These are phyloP conservation scores for Kwoniella sp. DNA, from an alignment of 768 basidiomycete species.

Conservation along the genomic window DNA sequence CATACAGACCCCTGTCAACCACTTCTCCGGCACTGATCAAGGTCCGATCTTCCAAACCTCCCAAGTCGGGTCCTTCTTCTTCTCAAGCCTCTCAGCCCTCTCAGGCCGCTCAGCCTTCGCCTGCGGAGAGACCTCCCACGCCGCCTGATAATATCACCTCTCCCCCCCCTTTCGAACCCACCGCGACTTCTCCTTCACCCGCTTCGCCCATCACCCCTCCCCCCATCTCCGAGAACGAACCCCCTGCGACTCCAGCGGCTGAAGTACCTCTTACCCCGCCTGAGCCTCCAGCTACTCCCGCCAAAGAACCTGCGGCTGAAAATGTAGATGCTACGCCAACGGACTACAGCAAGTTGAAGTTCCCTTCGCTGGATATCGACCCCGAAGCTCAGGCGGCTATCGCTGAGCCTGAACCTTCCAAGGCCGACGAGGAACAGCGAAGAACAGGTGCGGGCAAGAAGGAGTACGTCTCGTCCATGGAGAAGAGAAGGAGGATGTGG, in stretches of 20 bases:
- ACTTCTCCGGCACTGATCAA: slow-evolving; percentile 27
- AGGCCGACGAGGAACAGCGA: slow-evolving; percentile 18
- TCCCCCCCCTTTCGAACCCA: slow-evolving; percentile 34
- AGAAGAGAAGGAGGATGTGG: slow-evolving; percentile 66
- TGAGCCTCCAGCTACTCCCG: slow-evolving; percentile 6
- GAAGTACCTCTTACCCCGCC: slow-evolving; percentile 9
- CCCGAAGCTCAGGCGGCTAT: slow-evolving; percentile 36
- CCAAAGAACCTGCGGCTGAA: neutral
- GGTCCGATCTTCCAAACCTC: slow-evolving; percentile 30
- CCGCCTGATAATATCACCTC: slow-evolving; percentile 30
- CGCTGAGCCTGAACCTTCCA: slow-evolving; percentile 25
- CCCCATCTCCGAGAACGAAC: slow-evolving; percentile 6
- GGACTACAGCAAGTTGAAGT: slow-evolving; percentile 42
- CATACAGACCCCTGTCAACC: slow-evolving; percentile 24
- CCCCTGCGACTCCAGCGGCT: neutral
- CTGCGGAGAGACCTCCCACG: slow-evolving; percentile 48
- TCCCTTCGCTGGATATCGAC: slow-evolving; percentile 56
- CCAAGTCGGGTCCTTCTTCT: neutral
- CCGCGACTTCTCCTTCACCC: slow-evolving; percentile 22
- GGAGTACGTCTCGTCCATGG: slow-evolving; percentile 75
- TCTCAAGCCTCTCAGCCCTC: neutral
- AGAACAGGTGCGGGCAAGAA: slow-evolving; percentile 61
- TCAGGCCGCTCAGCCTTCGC: slow-evolving; percentile 28
- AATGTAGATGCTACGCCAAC: slow-evolving; percentile 12
- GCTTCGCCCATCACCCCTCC: slow-evolving; percentile 8